A percentile compares a stretch with the other conserved stretches of the same genome.
phyloP scores from a whole-genome alignment of 257 asterid genomes.

The Hygrophila difformis region DNA sequence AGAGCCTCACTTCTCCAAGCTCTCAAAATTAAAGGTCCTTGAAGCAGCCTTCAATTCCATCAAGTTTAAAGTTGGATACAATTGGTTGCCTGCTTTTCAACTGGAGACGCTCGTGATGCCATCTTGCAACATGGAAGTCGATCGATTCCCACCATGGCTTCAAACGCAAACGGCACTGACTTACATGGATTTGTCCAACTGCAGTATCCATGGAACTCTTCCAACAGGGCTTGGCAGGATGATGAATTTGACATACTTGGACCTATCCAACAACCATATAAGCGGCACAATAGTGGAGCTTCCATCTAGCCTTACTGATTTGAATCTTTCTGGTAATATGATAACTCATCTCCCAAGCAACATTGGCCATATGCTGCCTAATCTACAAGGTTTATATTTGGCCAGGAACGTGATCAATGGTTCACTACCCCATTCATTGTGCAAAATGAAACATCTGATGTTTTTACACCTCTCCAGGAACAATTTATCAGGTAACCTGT shows the following conservation, averaged over 20 bases:
- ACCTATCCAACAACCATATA: not conserved
- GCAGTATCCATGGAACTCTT: conserved; percentile 5
- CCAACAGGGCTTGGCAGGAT: not conserved
- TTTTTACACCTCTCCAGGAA: not conserved
- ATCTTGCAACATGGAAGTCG: too few species aligned
- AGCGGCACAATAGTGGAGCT: not conserved
- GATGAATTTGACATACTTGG: not conserved
- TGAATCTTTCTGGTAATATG: too few species aligned
- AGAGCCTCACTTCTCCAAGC: not conserved
- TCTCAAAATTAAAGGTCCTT: too few species aligned
- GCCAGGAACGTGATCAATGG: too few species aligned
- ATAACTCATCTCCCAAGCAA: too few species aligned
- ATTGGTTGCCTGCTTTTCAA: conserved; percentile 11
- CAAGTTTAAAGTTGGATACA: too few species aligned
- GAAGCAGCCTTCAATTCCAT: too few species aligned
- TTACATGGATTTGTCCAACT: not conserved
- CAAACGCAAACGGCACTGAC: not conserved
- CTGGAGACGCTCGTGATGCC: not conserved
- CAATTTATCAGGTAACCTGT: conserved; percentile 1
- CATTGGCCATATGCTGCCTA: too few species aligned
- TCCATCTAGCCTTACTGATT: too few species aligned
- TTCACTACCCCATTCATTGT: too few species aligned
- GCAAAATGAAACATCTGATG: not conserved
- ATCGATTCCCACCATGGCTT: conserved; percentile 8
- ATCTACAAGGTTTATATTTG: too few species aligned